Percentiles rank a stretch among this genome's conserved stretches.
Evolutionary conservation across 192 early-diverging fungal genomes (phyloP).

Genomic region (Jimgerdemannia flammicorona): DNA sequence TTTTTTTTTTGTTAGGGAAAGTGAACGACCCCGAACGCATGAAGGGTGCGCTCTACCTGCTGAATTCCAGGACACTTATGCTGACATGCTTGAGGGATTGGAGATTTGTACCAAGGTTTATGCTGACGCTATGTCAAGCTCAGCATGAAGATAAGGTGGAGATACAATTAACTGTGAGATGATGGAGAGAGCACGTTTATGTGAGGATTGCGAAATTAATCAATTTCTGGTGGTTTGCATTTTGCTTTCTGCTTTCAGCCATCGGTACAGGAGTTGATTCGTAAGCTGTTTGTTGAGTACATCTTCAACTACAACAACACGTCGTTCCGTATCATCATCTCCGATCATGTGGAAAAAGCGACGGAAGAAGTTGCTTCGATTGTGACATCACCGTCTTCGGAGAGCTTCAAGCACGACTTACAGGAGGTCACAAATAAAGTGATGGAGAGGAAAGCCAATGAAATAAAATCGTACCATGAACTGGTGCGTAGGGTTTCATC

Average conservation of each 20-base stretch:
- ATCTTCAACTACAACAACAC: slow-evolving; percentile 44
- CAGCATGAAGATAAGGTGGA: slow-evolving; percentile 65
- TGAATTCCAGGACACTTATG: slow-evolving; percentile 47
- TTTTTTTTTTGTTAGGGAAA: slow-evolving; percentile 18
- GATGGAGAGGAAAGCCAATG: slow-evolving; percentile 19
- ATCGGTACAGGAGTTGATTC: slow-evolving; percentile 61
- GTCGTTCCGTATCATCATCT: slow-evolving; percentile 40
- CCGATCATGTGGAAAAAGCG: slow-evolving; percentile 18
- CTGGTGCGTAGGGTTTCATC: slow-evolving; percentile 9
- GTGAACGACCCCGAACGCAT: slow-evolving; percentile 48
- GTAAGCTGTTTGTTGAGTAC: slow-evolving; percentile 61
- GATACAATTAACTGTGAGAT: too few relatives aligned
- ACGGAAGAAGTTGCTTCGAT: slow-evolving; percentile 11
- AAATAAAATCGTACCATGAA: slow-evolving; percentile 35
- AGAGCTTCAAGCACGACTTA: neutral
- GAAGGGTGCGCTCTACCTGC: slow-evolving; percentile 69
- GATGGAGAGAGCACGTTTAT: too few relatives aligned
- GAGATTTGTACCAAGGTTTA: slow-evolving; percentile 51
- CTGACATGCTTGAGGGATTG: slow-evolving; percentile 52
- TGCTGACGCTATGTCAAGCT: slow-evolving; percentile 45
- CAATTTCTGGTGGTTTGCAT: neutral
- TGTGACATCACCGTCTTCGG: neutral
- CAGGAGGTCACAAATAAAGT: slow-evolving; percentile 1
- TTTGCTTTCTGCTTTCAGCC: slow-evolving; percentile 29
- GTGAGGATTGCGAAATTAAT: neutral